Base-by-base conservation (phyloP, 2,329 filamentous ascomycete genomes). In the Aspergillus ustus region DNA sequence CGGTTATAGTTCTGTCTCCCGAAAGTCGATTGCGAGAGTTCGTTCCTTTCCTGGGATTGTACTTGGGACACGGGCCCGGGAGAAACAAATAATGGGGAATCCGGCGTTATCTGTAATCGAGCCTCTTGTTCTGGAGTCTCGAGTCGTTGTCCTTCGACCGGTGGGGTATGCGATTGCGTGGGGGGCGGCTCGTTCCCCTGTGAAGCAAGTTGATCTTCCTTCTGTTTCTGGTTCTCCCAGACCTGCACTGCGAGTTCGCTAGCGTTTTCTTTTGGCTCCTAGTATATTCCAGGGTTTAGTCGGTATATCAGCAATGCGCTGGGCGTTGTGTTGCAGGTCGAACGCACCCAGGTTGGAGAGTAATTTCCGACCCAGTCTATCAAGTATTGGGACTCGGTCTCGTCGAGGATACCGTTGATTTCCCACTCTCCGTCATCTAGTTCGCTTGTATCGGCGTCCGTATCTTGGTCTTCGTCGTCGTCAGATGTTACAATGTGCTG, bases 321-420 rank as follows among this genome's bases (percentile, higher is more conserved):
- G 29, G 17, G 29, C 28, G 29, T 25, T 40, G 13, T 37, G 15
- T 48, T 37, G 20, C 17, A 28, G 40, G 40, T 34, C 15, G 7
- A 55, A 73, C 75, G 70, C 67, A 78, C 76, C 75, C 75, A 78
- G 62, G 69, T 74, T 56, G 76, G 75, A 34, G 71, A 66, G 65
- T 71, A 78, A 29, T 68, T 65, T 8, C 73, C 75, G 59, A 74
- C 72, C 76, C 75, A 78, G 37, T 77, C 75, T 62, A 79, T 75
- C 29, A 78, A 67, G 66, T 77, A 79, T 52, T 74, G 67, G 19
- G 67, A 66, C 49, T 68, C 60, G 34, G 69, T 70, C 66, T 79
- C 75, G 63, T 72, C 72, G 59, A 77, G 68, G 52, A 77, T 77
- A 61, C 69, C 69, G 56, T 75, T 75, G 46, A 76, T 75, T 58